Percentiles rank a stretch among this genome's conserved stretches.
phyloP scores from a whole-genome alignment of 2,329 filamentous ascomycete species.

The Hymenotorrendiella dingleyae region DNA sequence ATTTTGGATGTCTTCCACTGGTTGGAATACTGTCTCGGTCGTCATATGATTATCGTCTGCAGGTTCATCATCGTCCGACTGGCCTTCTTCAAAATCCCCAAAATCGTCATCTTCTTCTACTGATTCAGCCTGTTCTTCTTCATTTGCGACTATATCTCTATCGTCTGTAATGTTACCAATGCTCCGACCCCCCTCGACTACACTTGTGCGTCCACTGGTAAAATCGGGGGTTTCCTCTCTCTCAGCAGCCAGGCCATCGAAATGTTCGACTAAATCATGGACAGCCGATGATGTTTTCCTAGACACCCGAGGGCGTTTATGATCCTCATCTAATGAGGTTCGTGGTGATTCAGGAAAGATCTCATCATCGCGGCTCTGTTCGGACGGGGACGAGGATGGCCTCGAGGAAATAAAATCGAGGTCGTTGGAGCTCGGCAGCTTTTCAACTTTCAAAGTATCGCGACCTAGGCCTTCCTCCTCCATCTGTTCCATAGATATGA shows the following conservation, averaged over 20 bases:
- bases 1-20: too few relatives aligned
- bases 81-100: slow-evolving; percentile 33
- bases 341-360: slow-evolving; percentile 25
- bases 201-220: too few relatives aligned
- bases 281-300: slow-evolving; percentile 20
- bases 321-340: slow-evolving; percentile 30
- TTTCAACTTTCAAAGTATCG: not conserved
- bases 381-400: slow-evolving; percentile 27
- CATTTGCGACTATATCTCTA: too few relatives aligned
- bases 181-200: too few relatives aligned
- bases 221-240: slow-evolving; percentile 7
- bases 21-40: too few relatives aligned
- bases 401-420: slow-evolving; percentile 19
- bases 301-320: slow-evolving; percentile 12
- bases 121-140: not conserved
- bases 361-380: slow-evolving; percentile 26
- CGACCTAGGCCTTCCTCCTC: not conserved
- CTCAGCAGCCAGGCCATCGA: slow-evolving; percentile 23
- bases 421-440: slow-evolving; percentile 3
- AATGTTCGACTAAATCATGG: slow-evolving; percentile 26
- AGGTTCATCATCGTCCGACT: slow-evolving; percentile 17
- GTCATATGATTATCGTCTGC: not conserved
- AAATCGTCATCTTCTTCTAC: slow-evolving; percentile 21
- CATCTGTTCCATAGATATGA: not conserved
- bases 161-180: too few relatives aligned